A percentile compares a stretch with the other conserved stretches of the same genome.
phyloP scores from a whole-genome alignment of 345 rosid genomes.

The Salix udensis region DNA sequence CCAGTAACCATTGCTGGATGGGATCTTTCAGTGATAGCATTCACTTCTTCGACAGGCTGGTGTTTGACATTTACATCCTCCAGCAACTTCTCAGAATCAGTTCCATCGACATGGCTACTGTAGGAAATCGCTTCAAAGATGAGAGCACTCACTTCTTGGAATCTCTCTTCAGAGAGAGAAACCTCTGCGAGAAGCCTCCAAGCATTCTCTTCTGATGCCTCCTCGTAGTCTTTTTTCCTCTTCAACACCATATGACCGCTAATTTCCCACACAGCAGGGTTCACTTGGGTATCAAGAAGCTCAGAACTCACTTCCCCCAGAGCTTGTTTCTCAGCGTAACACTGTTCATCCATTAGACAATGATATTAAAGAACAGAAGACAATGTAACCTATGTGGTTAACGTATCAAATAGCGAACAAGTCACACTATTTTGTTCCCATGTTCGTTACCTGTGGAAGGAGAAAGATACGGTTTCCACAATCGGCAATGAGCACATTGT shows the following conservation, averaged over 20 bases:
- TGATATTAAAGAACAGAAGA: background rate
- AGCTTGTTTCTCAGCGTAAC: conserved; percentile 97
- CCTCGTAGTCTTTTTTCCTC: conserved; percentile 83
- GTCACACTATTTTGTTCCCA: background rate
- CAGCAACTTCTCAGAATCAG: conserved; percentile 13
- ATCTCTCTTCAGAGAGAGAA: conserved; percentile 83
- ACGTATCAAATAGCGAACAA: background rate
- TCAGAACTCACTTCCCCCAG: conserved; percentile 78
- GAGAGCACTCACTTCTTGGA: conserved; percentile 61
- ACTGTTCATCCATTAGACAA: conserved; percentile 37
- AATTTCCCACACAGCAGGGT: conserved; percentile 98
- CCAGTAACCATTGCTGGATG: conserved; percentile 43
- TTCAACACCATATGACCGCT: conserved; percentile 97
- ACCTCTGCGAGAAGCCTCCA: conserved; percentile 88
- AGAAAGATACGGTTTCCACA: conserved; percentile 73
- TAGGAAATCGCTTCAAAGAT: conserved; percentile 54
- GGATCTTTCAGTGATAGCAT: conserved; percentile 36
- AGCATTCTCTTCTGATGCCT: conserved; percentile 85
- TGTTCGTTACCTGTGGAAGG: conserved; percentile 72
- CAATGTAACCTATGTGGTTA: background rate
- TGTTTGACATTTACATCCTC: conserved; percentile 27
- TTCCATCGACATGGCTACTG: conserved; percentile 10
- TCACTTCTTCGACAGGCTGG: conserved; percentile 14
- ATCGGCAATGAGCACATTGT: conserved; percentile 77
- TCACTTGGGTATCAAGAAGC: conserved; percentile 90